These are phyloP conservation scores for Colletotrichum godetiae DNA, from an alignment of 2,329 filamentous ascomycete genomes.

Conservation along the genomic window DNA sequence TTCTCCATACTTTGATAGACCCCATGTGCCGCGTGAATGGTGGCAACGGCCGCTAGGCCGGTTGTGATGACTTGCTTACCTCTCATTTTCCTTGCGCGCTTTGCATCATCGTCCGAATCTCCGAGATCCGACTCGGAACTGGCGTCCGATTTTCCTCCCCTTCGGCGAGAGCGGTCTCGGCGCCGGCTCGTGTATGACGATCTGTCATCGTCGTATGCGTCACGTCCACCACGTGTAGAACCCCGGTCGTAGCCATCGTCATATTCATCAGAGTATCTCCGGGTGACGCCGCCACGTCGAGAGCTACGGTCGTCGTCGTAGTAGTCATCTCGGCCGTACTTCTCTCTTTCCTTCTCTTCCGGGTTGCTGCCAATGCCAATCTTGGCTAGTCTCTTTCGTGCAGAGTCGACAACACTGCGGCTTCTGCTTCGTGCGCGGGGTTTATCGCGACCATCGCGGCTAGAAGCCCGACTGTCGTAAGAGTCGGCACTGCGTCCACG, in stretches of 20 bases:
- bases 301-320: conserved; percentile 52
- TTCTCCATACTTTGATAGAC: conserved; percentile 70
- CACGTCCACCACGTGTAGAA: conserved; percentile 51
- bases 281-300: conserved; percentile 48
- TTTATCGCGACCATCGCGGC: conserved; percentile 17
- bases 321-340: conserved; percentile 55
- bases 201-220: conserved; percentile 59
- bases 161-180: conserved; percentile 46
- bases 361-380: conserved; percentile 67
- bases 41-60: conserved; percentile 67
- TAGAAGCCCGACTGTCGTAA: conserved; percentile 50
- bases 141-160: conserved; percentile 57
- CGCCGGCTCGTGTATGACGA: conserved; percentile 54
- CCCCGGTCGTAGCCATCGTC: conserved; percentile 57
- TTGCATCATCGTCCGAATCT: conserved; percentile 68
- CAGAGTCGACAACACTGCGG: conserved; percentile 73
- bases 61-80: conserved; percentile 71
- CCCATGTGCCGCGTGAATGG: conserved; percentile 69
- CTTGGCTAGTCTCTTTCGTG: conserved; percentile 70
- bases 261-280: conserved; percentile 57
- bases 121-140: conserved; percentile 66
- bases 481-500: conserved; percentile 62
- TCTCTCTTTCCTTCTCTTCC: conserved; percentile 50
- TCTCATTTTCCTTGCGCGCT: conserved; percentile 66
- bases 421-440: conserved; percentile 61